Base-by-base conservation (phyloP, 2,329 filamentous ascomycete species). In the Cordyceps fumosorosea region DNA sequence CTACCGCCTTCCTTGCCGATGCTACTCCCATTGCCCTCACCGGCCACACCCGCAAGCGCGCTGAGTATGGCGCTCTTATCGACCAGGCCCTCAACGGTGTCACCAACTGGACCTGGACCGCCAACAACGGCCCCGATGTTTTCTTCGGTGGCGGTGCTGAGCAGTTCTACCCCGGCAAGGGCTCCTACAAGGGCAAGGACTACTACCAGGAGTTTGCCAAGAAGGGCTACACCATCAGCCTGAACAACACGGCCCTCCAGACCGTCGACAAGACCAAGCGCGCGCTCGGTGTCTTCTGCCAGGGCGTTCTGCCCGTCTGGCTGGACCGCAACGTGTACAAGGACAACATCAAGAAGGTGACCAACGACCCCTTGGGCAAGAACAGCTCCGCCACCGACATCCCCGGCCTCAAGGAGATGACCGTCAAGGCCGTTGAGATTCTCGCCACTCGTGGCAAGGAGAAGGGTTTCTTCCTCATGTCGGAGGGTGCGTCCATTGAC, bases 391-490 rank as follows among this genome's bases (percentile, higher is more conserved):
- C 90, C 5, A 79, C 82, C 8, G 90, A 95, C 70, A 84, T 93
- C 32, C 91, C 91, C 0, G 91, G 91, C 5, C 84, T 95, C 56
- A 93, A 91, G 76, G 89, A 95, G 51, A 96, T 96, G 91, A 93
- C 91, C 0, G 79, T 93, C 68, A 96, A 96, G 79, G 90, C 90
- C 26, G 83, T 95, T 56, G 89, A 93, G 63, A 85, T 93, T 59
- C 83, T 95, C n/a, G 77, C 88, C 73, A 80, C 80, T 45, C 81
- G 84, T 63, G 85, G 86, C 32, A 82, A 82, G 40, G 81, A 88
- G 63, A 82, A 89, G 64, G 91, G 91, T 6, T 96, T 89, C 83
- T 91, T 95, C 81, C 81, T 96, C 70, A 95, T 96, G 90, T 86
- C 87, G 14, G 91, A 96, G 74, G 91, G 88, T 29, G 91, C 91